Evolutionary conservation across 2,329 filamentous ascomycete species (phyloP).

Genomic region (Trichoderma simmonsii): DNA sequence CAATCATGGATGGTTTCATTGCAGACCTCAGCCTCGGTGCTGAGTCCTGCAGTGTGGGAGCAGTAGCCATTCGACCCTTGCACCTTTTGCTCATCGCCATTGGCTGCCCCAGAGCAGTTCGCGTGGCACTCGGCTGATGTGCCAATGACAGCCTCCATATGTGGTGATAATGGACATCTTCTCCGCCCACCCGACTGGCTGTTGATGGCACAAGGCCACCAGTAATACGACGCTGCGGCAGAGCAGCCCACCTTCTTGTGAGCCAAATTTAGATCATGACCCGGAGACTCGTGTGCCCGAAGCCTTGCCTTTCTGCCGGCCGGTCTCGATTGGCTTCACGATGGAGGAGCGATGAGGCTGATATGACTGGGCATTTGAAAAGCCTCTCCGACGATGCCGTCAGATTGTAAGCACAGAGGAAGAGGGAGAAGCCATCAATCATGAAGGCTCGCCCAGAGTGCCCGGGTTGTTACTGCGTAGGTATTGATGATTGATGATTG

Average conservation of each 20-base stretch:
- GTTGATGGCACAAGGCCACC: conserved; percentile 1
- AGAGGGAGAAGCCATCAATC: neutral
- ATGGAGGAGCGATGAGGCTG: neutral
- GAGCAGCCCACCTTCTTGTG: neutral
- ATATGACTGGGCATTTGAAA: neutral
- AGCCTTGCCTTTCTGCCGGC: neutral
- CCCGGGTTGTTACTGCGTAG: neutral
- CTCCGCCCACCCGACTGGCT: neutral
- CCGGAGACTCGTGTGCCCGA: neutral
- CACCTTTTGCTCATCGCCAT: neutral
- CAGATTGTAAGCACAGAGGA: neutral
- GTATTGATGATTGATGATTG: neutral
- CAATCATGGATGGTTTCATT: conserved; percentile 3
- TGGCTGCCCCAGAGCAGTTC: neutral
- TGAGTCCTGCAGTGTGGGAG: conserved; percentile 15
- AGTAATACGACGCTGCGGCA: neutral
- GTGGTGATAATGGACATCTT: neutral
- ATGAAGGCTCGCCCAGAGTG: neutral
- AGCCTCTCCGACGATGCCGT: neutral
- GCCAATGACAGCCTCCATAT: neutral
- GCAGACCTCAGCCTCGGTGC: conserved; percentile 14
- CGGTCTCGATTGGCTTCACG: neutral
- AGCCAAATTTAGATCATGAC: conserved; percentile 14
- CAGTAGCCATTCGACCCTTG: neutral
- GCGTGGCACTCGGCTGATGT: conserved; percentile 1